Evolutionary conservation across 2,329 filamentous ascomycete genomes (phyloP), one percentile per base, ranked within the genome.

Genomic region (Fusarium sp.): DNA sequence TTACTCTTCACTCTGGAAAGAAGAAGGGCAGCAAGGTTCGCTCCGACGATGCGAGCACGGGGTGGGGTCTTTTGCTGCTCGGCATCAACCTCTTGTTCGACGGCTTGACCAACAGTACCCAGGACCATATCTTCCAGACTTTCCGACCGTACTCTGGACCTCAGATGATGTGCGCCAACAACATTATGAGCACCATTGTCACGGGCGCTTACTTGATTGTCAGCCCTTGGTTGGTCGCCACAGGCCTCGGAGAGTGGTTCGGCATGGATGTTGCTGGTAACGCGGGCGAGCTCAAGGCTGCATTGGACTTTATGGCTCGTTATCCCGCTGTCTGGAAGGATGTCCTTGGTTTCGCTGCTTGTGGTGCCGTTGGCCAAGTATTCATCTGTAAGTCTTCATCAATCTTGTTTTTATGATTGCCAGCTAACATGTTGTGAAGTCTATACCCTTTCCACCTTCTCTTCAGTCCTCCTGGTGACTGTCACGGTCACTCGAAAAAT

Each of bases 141-240:
- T 97, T 94, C 82, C 89, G 89, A 71, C 90, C 91, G 16, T 98
- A 96, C 79, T 89, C 90, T 5, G 96, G 96, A 12, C 94, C 95
- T 64, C 96, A 99, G 87, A 99, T 99, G 96, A 99, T 99, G 96
- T 97, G 95, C 79, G 95, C 95, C 42, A 94, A 98, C 81, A 99
- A 98, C 79, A 84, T 97, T 59, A 92, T 98, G 81, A 91, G 89
- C 74, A 95, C 94, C 6, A 77, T 90, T 49, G 85, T 98, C 60
- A 98, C 95, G 6, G 85, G 88, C 22, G 77, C 83, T 0, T 98
- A 97, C 77, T 88, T 99, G 46, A 71, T 95, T 20, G 77, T 94
- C 22, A 92, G 90, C 75, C 96, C 96, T 1, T 93, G 91, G 83
- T 81, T 98, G n/a, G 92, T 91, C 0, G 84, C 86, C 61, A 94